Conservation (phyloP, 768 basidiomycete genomes). For the Paxillus ammoniavirescens region DNA sequence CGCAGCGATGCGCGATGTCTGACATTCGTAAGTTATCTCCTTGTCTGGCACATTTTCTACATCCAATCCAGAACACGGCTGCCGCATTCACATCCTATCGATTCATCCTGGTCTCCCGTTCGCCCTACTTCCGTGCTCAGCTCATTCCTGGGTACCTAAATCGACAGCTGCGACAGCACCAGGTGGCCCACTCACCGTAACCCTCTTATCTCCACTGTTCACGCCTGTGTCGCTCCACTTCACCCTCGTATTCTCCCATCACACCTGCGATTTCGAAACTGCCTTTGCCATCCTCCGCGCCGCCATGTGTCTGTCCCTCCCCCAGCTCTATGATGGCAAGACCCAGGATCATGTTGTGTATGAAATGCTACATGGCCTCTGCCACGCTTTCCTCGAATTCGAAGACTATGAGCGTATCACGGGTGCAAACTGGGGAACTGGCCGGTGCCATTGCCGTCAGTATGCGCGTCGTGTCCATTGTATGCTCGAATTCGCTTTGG, state of each 20-base stretch:
- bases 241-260: conserved; percentile 87
- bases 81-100: conserved; percentile 90
- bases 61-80: conserved; percentile 61
- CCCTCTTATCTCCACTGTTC: conserved; percentile 88
- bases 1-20: conserved; percentile 33
- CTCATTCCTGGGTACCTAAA: conserved; percentile 66
- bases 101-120: conserved; percentile 88
- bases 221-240: conserved; percentile 93
- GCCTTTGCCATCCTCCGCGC: conserved; percentile 87
- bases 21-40: conserved; percentile 85
- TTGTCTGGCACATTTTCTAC: conserved; percentile 70
- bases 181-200: conserved; percentile 56
- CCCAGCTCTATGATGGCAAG: too few species aligned
- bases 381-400: too few species aligned
- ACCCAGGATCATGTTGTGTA: too few species aligned
- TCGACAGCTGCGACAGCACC: conserved; percentile 22
- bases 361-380: too few species aligned
- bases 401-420: conserved; percentile 76
- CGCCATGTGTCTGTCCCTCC: conserved; percentile 74
- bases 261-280: conserved; percentile 90
- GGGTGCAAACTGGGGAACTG: conserved; percentile 74
- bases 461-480: conserved; percentile 80
- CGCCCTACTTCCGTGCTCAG: conserved; percentile 80
- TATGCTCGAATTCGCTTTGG: conserved; percentile 76
- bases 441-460: conserved; percentile 81